phyloP scores from a whole-genome alignment of 495 filamentous ascomycete species.

The Thermochaetoides thermophila region DNA sequence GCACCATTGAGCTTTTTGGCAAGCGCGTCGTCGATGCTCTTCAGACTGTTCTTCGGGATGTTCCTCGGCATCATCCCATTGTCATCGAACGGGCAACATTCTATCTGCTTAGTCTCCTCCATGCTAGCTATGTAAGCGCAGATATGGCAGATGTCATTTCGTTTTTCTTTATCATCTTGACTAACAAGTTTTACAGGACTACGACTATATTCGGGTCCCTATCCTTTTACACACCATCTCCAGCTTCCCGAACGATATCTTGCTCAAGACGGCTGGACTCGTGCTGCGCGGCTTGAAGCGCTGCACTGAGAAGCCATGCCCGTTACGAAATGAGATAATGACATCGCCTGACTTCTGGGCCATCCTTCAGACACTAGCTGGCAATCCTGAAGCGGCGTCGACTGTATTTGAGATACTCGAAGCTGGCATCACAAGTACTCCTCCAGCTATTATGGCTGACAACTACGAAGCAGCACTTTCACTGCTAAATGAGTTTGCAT shows the following conservation, averaged over 20 bases:
- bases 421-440: constrained; percentile 46
- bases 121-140: constrained; percentile 70
- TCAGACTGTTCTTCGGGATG: constrained; percentile 67
- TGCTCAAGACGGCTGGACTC: constrained; percentile 60
- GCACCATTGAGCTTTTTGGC: constrained; percentile 56
- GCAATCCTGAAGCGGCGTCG: constrained; percentile 49
- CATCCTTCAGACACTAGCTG: constrained; percentile 62
- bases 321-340: constrained; percentile 79
- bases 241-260: constrained; percentile 59
- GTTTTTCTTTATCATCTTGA: not conserved
- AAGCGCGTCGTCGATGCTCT: constrained; percentile 66
- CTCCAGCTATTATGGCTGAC: constrained; percentile 74
- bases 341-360: constrained; percentile 97
- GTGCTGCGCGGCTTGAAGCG: constrained; percentile 64
- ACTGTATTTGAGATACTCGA: constrained; percentile 75
- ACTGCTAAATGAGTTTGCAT: constrained; percentile 80
- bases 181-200: constrained; percentile 43
- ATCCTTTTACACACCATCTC: constrained; percentile 86
- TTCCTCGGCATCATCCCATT: constrained; percentile 60
- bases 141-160: not conserved
- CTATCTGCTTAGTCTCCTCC: constrained; percentile 71
- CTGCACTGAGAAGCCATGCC: constrained; percentile 61
- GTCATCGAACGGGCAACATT: constrained; percentile 70
- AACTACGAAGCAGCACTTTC: constrained; percentile 81
- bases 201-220: constrained; percentile 83